These are phyloP conservation scores for Pichia sp. DNA, from an alignment of 1,139 yeast genomes.

Conservation along the genomic window DNA sequence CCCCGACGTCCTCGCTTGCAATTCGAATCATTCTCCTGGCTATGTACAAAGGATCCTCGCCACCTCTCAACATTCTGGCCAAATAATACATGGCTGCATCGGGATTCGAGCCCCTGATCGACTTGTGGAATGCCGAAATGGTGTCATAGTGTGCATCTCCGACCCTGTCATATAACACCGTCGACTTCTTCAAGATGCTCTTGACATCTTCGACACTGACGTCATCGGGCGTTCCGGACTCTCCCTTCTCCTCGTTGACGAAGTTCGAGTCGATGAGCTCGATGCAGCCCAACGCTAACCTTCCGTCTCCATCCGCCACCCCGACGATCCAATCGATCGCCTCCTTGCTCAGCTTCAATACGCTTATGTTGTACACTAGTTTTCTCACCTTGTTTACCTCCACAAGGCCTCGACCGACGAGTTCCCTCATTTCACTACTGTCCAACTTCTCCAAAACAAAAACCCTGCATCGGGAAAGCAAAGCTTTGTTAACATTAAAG, in stretches of 20 bases:
- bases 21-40: conserved; percentile 88
- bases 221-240: conserved; percentile 16
- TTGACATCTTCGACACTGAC: conserved; percentile 34
- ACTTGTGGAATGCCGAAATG: conserved; percentile 89
- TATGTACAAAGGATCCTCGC: conserved; percentile 91
- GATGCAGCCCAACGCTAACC: conserved; percentile 73
- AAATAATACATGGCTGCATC: conserved; percentile 87
- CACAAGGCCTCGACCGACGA: conserved; percentile 60
- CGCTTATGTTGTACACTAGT: conserved; percentile 34
- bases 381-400: conserved; percentile 57
- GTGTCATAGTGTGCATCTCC: conserved; percentile 95
- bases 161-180: conserved; percentile 71
- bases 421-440: conserved; percentile 49
- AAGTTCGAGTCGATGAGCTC: conserved; percentile 51
- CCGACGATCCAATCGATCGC: conserved; percentile 68
- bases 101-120: conserved; percentile 81
- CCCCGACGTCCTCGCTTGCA: conserved; percentile 87
- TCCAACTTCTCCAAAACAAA: conserved; percentile 69
- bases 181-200: conserved; percentile 44
- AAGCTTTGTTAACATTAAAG: conserved; percentile 81
- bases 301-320: conserved; percentile 84
- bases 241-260: background rate
- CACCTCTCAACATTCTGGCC: conserved; percentile 82
- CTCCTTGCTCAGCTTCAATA: conserved; percentile 48
- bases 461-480: conserved; percentile 83